Percentiles rank a stretch among this genome's conserved stretches.
Evolutionary conservation across 129 eudicot genomes (phyloP).

Genomic region (Cynara cardunculus): DNA sequence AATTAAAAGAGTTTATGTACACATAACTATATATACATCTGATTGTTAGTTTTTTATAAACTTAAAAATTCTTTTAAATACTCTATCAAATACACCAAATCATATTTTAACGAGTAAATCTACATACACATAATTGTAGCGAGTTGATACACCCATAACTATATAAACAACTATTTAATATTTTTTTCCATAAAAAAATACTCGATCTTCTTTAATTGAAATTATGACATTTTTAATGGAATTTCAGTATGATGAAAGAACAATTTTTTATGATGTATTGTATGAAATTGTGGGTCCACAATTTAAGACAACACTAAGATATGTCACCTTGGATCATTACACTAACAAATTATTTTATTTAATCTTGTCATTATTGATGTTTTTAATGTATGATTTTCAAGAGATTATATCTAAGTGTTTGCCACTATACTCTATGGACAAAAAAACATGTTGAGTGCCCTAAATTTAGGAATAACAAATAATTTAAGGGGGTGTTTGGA

Average conservation of each 20-base stretch:
- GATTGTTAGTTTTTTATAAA: not conserved
- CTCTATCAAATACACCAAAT: not conserved
- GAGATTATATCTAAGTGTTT: constrained; percentile 14
- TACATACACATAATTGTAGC: not conserved
- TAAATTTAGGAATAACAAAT: constrained; percentile 12
- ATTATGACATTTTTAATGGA: not conserved
- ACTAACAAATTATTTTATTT: constrained; percentile 2
- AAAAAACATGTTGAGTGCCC: constrained; percentile 22
- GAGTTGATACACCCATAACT: not conserved
- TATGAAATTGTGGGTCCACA: constrained; percentile 17
- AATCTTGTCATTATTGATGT: constrained; percentile 14
- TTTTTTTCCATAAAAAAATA: not conserved
- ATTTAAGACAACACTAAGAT: constrained; percentile 20
- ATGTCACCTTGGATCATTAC: constrained; percentile 27
- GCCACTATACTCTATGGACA: constrained; percentile 18
- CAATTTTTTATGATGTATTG: not conserved
- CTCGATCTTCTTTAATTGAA: not conserved
- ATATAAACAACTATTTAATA: not conserved
- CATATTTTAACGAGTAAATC: no score
- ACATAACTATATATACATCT: not conserved
- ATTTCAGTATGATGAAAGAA: not conserved
- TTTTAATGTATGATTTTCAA: constrained; percentile 9
- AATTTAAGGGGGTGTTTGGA: no score
- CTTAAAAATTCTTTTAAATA: not conserved
- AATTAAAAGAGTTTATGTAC: not conserved